These are phyloP conservation scores for Podaxis mareebaensis DNA, from an alignment of 768 basidiomycete species.

Conservation along the genomic window DNA sequence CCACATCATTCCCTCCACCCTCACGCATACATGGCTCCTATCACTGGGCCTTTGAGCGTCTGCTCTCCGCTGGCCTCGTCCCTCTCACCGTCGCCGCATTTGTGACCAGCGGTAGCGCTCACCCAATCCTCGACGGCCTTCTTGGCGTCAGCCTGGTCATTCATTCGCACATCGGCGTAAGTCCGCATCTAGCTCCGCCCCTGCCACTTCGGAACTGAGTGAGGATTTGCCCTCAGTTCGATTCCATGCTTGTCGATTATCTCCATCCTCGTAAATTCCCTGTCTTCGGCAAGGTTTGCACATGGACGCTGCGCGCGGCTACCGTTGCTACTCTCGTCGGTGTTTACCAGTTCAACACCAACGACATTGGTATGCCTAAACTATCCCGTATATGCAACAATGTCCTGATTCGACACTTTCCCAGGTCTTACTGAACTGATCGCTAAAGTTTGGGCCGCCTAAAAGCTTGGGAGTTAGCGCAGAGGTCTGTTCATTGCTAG, in stretches of 20 bases:
- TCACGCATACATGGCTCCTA: conserved; percentile 85
- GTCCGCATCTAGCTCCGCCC: conserved; percentile 28
- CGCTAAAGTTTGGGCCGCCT: conserved; percentile 82
- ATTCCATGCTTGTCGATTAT: conserved; percentile 82
- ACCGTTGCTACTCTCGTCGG: conserved; percentile 87
- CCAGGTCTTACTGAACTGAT: conserved; percentile 86
- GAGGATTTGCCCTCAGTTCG: conserved; percentile 52
- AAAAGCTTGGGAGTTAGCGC: conserved; percentile 2
- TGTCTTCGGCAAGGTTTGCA: conserved; percentile 61
- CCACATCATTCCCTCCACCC: conserved; percentile 84
- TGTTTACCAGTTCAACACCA: conserved; percentile 97
- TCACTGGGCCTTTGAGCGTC: conserved; percentile 92
- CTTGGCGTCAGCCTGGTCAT: conserved; percentile 86
- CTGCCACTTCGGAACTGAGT: not conserved
- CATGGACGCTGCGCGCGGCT: conserved; percentile 76
- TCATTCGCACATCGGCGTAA: conserved; percentile 94
- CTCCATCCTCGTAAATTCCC: conserved; percentile 93
- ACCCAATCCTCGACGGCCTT: conserved; percentile 89
- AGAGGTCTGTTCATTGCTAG: not conserved
- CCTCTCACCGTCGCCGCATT: conserved; percentile 89
- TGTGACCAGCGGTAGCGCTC: conserved; percentile 68
- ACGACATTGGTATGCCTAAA: conserved; percentile 85
- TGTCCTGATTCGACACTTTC: conserved; percentile 5
- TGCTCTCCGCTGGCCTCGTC: conserved; percentile 84
- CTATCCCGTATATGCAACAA: not conserved